Evolutionary conservation across 768 basidiomycete species (phyloP), one percentile per base, ranked within the genome.

Genomic region (Sistotremastrum niveocremeum): DNA sequence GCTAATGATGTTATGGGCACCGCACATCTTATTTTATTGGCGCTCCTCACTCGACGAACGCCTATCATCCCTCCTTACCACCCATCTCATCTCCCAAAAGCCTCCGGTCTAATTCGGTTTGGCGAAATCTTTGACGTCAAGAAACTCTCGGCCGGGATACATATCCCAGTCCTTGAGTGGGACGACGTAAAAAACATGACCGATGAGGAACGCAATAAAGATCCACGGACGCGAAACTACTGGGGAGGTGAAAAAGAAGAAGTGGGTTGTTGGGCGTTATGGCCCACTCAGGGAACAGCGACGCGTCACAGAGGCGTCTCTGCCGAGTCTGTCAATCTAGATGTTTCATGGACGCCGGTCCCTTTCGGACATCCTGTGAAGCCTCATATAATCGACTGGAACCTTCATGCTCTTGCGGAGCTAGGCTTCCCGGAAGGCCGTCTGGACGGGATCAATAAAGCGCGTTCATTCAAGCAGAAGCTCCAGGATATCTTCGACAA

Each of bases 1-100:
- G 81, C 81, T 4, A 84, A 84, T 66, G 81, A 84, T 62, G 79
- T 83, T 33, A 81, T 83, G 74, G 81, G 81, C 47, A 79, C 77
- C 56, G 76, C 20, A 2, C 20, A 70, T 51, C 57, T 69, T 46
- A 57, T 71, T 33, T 69, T 68, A 51, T 62, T 71, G 20, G 65
- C 61, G 30, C 35, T 58, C 28, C 49, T 70, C 47, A 64, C 66
- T 5, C 56, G 59, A 34, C 66, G 69, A 31, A 58, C 67, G 8
- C 63, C 69, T 10, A 58, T 71, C 46, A 45, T 71, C 5, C 61
- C 62, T 29, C 62, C 65, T 34, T 70, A 69, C 51, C 62, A 58
- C 1, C 67, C 68, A 6, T 63, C 64, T 11, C 66, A 67, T 45
- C 58, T 69, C 45, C 57, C 60, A n/a, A 57, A 59, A 5, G 59